Percentiles rank a stretch among this genome's conserved stretches.
These are phyloP conservation scores for Penicillium sumatraense DNA, from an alignment of 2,329 filamentous ascomycete genomes.

Conservation along the genomic window DNA sequence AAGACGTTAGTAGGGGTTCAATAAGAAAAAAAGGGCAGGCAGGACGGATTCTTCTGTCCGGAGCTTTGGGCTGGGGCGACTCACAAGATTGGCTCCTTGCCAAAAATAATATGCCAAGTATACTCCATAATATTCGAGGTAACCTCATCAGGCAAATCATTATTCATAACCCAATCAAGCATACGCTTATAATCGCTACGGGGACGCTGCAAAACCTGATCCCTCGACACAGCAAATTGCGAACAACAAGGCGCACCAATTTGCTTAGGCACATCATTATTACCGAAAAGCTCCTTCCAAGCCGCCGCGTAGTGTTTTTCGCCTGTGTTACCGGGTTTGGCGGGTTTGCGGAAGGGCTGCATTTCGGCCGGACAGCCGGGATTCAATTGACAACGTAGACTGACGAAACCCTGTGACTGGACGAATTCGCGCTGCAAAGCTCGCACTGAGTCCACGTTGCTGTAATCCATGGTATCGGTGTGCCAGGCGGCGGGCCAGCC, in stretches of 20 bases:
- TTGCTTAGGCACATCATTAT: slow-evolving; percentile 47
- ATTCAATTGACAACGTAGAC: slow-evolving; percentile 56
- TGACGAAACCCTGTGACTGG: slow-evolving; percentile 59
- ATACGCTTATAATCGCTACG: slow-evolving; percentile 58
- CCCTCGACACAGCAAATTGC: slow-evolving; percentile 64
- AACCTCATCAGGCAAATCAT: slow-evolving; percentile 56
- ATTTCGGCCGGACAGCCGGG: slow-evolving; percentile 40
- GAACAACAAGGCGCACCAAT: slow-evolving; percentile 64
- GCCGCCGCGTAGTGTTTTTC: slow-evolving; percentile 38
- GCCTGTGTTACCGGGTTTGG: slow-evolving; percentile 27
- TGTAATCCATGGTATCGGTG: slow-evolving; percentile 61
- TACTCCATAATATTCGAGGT: slow-evolving; percentile 66
- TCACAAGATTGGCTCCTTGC: slow-evolving; percentile 42
- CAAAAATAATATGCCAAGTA: slow-evolving; percentile 63
- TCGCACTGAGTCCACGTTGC: slow-evolving; percentile 57
- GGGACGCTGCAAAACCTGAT: slow-evolving; percentile 54
- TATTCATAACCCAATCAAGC: slow-evolving; percentile 62
- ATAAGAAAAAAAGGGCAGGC: neutral
- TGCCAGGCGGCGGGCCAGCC: slow-evolving; percentile 55
- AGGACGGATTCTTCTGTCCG: no score
- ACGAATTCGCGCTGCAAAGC: slow-evolving; percentile 56
- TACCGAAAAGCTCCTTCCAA: slow-evolving; percentile 28
- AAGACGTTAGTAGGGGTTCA: slow-evolving; percentile 9
- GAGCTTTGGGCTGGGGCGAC: slow-evolving; percentile 10
- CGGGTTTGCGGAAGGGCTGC: slow-evolving; percentile 27